These are phyloP conservation scores for Colletotrichum chrysophilum DNA, from an alignment of 2,329 filamentous ascomycete species.

Conservation along the genomic window DNA sequence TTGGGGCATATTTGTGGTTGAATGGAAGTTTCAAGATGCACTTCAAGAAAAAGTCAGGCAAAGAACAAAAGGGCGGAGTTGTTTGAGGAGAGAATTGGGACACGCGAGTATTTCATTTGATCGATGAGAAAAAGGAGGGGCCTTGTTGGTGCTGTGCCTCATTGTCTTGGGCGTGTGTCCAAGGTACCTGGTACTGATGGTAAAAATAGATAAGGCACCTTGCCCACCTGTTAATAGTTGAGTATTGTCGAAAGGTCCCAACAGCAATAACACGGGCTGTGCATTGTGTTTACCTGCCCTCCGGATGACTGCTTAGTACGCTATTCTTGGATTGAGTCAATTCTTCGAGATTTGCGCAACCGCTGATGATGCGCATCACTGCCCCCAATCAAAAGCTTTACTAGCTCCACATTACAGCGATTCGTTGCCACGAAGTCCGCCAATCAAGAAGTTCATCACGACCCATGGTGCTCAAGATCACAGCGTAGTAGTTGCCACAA, in stretches of 20 bases:
- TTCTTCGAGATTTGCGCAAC: neutral
- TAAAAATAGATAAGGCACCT: neutral
- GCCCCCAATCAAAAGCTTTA: neutral
- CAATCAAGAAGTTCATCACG: neutral
- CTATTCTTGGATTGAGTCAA: neutral
- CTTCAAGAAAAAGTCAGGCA: neutral
- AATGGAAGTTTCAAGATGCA: neutral
- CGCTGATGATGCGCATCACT: neutral
- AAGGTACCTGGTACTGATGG: neutral
- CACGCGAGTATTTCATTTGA: neutral
- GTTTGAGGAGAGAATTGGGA: neutral
- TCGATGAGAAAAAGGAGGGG: neutral
- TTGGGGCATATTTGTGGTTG: neutral
- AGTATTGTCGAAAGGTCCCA: neutral
- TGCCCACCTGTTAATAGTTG: too few relatives aligned
- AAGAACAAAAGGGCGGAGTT: neutral
- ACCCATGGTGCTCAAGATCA: fast-evolving
- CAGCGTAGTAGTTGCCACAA: neutral
- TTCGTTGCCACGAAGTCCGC: neutral
- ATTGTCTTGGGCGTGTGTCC: neutral
- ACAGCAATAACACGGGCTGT: neutral
- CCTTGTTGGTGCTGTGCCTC: neutral
- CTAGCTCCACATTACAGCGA: neutral
- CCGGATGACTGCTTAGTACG: neutral
- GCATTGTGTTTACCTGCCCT: neutral